Evolutionary conservation across 192 early-diverging fungal genomes (phyloP).

Genomic region (Rhizoclosmatium globosum): DNA sequence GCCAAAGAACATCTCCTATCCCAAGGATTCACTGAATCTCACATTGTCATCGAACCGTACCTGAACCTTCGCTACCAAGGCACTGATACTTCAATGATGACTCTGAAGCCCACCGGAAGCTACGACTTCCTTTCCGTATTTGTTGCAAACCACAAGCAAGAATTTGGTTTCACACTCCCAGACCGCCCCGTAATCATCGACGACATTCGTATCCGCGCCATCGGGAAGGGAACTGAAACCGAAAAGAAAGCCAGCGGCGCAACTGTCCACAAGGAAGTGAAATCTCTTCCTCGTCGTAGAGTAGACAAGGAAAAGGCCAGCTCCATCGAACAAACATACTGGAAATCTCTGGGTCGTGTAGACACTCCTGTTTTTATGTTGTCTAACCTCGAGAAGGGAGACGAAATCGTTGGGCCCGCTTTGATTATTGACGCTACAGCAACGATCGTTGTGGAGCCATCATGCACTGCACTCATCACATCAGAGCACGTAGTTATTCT

Average conservation of each 20-base stretch:
- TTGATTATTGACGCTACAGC: slow-evolving; percentile 89
- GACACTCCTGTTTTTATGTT: slow-evolving; percentile 79
- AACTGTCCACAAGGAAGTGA: slow-evolving; percentile 61
- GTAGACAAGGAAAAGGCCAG: background rate
- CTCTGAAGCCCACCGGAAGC: slow-evolving; percentile 64
- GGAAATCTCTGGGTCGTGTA: slow-evolving; percentile 65
- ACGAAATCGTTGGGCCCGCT: slow-evolving; percentile 81
- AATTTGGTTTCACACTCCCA: slow-evolving; percentile 91
- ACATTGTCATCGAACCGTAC: slow-evolving; percentile 72
- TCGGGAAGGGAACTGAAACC: slow-evolving; percentile 60
- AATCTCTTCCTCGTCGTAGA: slow-evolving; percentile 27
- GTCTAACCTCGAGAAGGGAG: slow-evolving; percentile 67
- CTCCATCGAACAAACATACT: slow-evolving; percentile 66
- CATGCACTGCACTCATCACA: slow-evolving; percentile 79
- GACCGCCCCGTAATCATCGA: slow-evolving; percentile 87
- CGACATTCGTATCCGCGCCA: slow-evolving; percentile 90
- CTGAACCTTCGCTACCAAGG: slow-evolving; percentile 90
- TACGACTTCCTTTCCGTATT: slow-evolving; percentile 78
- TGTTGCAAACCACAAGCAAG: slow-evolving; percentile 77
- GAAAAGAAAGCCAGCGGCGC: slow-evolving; percentile 22
- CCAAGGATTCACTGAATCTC: slow-evolving; percentile 73
- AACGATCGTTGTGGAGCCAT: slow-evolving; percentile 86
- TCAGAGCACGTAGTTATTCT: slow-evolving; percentile 57
- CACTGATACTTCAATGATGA: slow-evolving; percentile 93
- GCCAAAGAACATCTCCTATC: slow-evolving; percentile 61